Conservation (phyloP, 441 rosid genomes). For the Bruguiera hainesii region DNA sequence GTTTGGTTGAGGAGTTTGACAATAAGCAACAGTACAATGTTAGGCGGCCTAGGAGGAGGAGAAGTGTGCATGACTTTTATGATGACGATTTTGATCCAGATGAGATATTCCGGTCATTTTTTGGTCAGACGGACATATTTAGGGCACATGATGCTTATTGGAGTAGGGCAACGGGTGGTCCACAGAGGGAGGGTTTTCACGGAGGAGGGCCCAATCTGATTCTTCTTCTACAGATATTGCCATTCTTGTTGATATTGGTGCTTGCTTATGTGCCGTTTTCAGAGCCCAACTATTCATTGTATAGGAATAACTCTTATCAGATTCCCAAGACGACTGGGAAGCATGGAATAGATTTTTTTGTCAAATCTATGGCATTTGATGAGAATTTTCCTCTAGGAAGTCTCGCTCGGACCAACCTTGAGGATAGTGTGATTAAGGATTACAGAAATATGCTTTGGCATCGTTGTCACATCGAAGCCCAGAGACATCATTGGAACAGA, state of each 20-base stretch:
- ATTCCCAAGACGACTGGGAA: conserved; percentile 55
- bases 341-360: conserved; percentile 70
- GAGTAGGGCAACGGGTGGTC: conserved; percentile 35
- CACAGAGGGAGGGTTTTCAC: conserved; percentile 41
- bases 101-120: conserved; percentile 82
- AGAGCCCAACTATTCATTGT: conserved; percentile 71
- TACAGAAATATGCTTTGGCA: conserved; percentile 55
- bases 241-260: conserved; percentile 61
- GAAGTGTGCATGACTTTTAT: conserved; percentile 50
- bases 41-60: conserved; percentile 32
- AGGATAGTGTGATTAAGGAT: conserved; percentile 69
- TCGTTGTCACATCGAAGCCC: conserved; percentile 76
- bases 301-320: conserved; percentile 56
- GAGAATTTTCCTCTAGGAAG: conserved; percentile 61
- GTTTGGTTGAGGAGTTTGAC: conserved; percentile 73
- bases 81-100: conserved; percentile 81
- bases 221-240: conserved; percentile 68
- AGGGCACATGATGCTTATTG: conserved; percentile 50
- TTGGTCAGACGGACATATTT: conserved; percentile 50
- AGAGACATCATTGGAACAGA: conserved; percentile 85
- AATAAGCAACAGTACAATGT: conserved; percentile 38
- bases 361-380: conserved; percentile 62
- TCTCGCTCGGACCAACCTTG: conserved; percentile 46
- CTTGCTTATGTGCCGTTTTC: conserved; percentile 75
- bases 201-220: conserved; percentile 58